Base-by-base conservation (phyloP, 768 basidiomycete species). In the Russula dissimulans region DNA sequence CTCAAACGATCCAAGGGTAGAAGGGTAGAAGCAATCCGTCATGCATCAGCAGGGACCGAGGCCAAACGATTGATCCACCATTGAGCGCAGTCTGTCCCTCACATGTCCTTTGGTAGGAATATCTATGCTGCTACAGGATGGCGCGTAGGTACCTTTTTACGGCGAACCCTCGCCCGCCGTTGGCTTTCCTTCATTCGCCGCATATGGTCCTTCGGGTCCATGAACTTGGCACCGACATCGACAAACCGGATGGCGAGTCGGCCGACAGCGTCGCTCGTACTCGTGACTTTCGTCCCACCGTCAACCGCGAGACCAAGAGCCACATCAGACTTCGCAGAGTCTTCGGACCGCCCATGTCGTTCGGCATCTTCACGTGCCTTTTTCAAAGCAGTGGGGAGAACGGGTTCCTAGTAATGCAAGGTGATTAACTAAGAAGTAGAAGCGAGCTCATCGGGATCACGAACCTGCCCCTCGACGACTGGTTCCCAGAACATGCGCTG, bases 401-500 rank as follows among this genome's bases (percentile, higher is more conserved):
- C 70, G 9, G 85, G 81, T 69, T 84, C 80, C 89, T 91, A 54
- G 56, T 56, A 26, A 42, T 48, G 65, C 9, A 47, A 34, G n/a
- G 42, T 31, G 14, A 15, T 51, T 12, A 8, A 22, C 29, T 32
- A 42, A 56, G 11, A 14, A 42, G 4, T 17, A 45, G 29, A 38
- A 18, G 22, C 41, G 11, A 36, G 22, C n/a, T 32, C 34, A 38
- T 18, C 41, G n/a, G 11, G 15, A 68, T 22, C 71, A 68, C 73
- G 44, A 68, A 89, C 90, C 72, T 80, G 72, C 60, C 84, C 82
- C 66, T 92, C 90, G 10, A 78, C 77, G 42, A 87, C 80, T 34
- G 85, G 81, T 69, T 92, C 90, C 87, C 89, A 92, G 70, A 87
- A 91, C 46, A 82, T 73, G 45, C 84, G 79, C 66, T 85, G 83